Conservation (phyloP, 2,329 filamentous ascomycete genomes). For the Clarireedia monteithiana region DNA sequence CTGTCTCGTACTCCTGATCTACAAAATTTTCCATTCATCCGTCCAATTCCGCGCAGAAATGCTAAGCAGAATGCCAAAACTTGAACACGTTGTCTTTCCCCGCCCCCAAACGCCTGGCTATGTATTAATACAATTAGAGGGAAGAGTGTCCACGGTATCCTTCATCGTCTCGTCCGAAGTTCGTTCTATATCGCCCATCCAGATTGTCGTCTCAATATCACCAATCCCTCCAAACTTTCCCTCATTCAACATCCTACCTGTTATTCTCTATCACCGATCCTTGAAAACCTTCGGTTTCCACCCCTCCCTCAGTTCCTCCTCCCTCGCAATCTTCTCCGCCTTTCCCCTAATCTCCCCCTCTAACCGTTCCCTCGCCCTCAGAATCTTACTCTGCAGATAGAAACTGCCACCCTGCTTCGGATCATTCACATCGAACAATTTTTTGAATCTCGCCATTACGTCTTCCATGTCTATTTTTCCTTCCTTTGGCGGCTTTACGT, state of each 20-base stretch:
- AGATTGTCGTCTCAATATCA: not conserved
- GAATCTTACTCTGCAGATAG: slow-evolving; percentile 94
- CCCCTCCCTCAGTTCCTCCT: slow-evolving; percentile 73
- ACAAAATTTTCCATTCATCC: not conserved
- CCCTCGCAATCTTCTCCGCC: slow-evolving; percentile 61
- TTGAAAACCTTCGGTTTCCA: slow-evolving; percentile 96
- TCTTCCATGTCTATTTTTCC: slow-evolving; percentile 72
- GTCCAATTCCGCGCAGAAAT: slow-evolving; percentile 2
- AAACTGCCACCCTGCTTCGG: slow-evolving; percentile 95
- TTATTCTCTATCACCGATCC: slow-evolving; percentile 50
- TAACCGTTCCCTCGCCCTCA: slow-evolving; percentile 84
- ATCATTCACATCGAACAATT: slow-evolving; percentile 88
- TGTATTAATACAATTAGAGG: slow-evolving; percentile 11
- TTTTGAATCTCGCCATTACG: slow-evolving; percentile 84
- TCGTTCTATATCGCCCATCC: not conserved
- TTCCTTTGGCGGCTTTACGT: slow-evolving; percentile 79
- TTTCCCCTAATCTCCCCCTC: slow-evolving; percentile 75
- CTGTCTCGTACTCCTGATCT: not conserved
- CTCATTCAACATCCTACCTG: not conserved
- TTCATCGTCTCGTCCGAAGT: not conserved
- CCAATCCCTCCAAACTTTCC: not conserved
- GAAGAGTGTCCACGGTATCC: slow-evolving; percentile 7
- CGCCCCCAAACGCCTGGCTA: slow-evolving; percentile 9
- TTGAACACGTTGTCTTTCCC: slow-evolving; percentile 5
- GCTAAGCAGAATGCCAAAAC: slow-evolving; percentile 1